phyloP scores from a whole-genome alignment of 495 filamentous ascomycete genomes.

The Sordaria brevicollis region DNA sequence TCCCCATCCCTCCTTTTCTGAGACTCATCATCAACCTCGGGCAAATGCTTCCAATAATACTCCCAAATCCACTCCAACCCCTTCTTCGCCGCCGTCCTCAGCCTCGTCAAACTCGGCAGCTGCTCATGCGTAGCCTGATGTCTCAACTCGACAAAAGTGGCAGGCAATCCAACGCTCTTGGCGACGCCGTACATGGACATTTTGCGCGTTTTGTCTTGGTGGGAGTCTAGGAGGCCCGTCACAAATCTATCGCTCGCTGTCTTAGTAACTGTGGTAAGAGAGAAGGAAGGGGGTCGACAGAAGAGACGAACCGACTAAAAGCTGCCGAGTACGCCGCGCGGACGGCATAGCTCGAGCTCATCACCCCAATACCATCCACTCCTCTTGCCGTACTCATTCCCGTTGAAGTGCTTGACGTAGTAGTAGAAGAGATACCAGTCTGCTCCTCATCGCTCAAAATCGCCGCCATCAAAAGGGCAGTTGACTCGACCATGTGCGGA shows the following conservation, averaged over 20 bases:
- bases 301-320: slow-evolving; percentile 34
- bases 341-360: slow-evolving; percentile 27
- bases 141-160: slow-evolving; percentile 78
- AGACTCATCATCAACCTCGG: slow-evolving; percentile 3
- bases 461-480: slow-evolving; percentile 65
- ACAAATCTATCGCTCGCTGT: slow-evolving; percentile 64
- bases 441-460: slow-evolving; percentile 53
- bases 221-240: slow-evolving; percentile 73
- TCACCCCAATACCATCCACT: slow-evolving; percentile 26
- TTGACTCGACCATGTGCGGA: slow-evolving; percentile 74
- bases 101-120: slow-evolving; percentile 59
- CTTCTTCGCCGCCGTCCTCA: slow-evolving; percentile 53
- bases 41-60: slow-evolving; percentile 66
- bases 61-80: slow-evolving; percentile 81
- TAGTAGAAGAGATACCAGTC: slow-evolving; percentile 21
- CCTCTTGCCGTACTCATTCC: slow-evolving; percentile 43
- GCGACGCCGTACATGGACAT: slow-evolving; percentile 78
- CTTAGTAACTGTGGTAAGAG: no score
- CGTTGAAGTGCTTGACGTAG: slow-evolving; percentile 5
- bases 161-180: slow-evolving; percentile 62
- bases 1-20: neutral
- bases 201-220: slow-evolving; percentile 57
- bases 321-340: slow-evolving; percentile 37
- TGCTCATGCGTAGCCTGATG: slow-evolving; percentile 87
- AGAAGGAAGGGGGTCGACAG: neutral